Evolutionary conservation across 2,329 filamentous ascomycete genomes (phyloP), one percentile per base, ranked within the genome.

Genomic region (Monosporascus sp.): DNA sequence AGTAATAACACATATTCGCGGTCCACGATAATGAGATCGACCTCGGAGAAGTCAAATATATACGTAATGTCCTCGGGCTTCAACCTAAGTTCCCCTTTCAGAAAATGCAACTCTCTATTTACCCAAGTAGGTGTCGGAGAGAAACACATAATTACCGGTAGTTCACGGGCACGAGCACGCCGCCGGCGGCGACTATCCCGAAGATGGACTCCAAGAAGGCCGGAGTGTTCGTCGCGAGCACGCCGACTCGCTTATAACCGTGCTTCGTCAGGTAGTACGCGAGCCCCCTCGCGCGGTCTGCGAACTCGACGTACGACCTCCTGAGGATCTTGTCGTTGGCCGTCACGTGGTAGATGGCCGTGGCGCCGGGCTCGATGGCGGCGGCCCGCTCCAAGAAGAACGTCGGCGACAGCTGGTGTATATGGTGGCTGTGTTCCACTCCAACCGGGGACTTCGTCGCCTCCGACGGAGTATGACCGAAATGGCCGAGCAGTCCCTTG

Each of bases 201-300:
- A 90, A 99, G 57, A 96, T 89, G 7, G 85, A 82, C 72, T 97
- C 93, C 28, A 99, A 77, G 64, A 97, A 97, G 0, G 92, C 92
- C 0, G 94, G 94, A 1, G 94, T 99, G 68, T 99, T 99, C 3
- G 94, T 89, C 8, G 85, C 86, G 11, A 99, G 77, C 48, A 99
- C 86, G 7, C 94, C 94, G 6, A 97, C 88, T 55, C 89, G 81
- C 64, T 84, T 87, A 65, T 84, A 85, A 5, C 81, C 79, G 65
- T 89, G 83, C 69, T 89, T 89, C 61, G 82, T 81, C 53, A 99
- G 69, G 68, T 88, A 97, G 72, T 96, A 97, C 15, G 91, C 92
- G 18, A 99, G 75, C 1, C 93, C 94, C 43, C 89, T 77, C 3
- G 92, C 89, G 44, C 94, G 89, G 65, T 96, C 89, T 17, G 94